Evolutionary conservation across 2,329 filamentous ascomycete species (phyloP).

Genomic region (Apiospora sp.): DNA sequence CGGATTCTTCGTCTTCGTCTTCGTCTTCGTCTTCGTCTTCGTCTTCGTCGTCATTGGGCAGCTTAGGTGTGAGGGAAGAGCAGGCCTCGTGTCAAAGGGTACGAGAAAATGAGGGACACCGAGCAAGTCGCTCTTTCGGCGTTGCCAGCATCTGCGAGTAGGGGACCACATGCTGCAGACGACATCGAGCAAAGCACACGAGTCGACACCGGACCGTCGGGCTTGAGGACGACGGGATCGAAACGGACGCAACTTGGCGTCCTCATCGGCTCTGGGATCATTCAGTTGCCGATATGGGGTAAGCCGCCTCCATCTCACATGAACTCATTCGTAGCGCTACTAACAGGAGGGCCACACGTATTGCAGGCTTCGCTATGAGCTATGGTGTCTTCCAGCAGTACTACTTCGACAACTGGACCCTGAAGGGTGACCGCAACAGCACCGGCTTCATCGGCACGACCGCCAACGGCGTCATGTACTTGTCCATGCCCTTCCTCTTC

Average conservation of each 20-base stretch:
- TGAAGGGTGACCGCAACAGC: neutral
- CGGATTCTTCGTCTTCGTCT: too few species aligned
- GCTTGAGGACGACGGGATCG: neutral
- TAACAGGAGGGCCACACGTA: neutral
- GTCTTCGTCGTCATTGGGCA: neutral
- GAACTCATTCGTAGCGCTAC: neutral
- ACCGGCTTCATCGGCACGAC: constrained; percentile 43
- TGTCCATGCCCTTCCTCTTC: constrained; percentile 44
- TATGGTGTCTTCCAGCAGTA: constrained; percentile 13
- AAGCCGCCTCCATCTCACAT: neutral
- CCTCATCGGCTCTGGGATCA: constrained; percentile 1
- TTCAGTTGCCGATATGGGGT: constrained; percentile 20
- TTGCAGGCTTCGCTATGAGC: neutral
- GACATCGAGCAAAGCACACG: neutral
- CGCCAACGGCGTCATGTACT: constrained; percentile 63
- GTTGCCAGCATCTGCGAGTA: neutral
- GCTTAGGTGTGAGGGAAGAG: neutral
- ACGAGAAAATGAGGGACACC: neutral
- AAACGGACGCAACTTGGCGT: neutral
- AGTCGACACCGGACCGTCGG: neutral
- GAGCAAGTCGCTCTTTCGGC: neutral
- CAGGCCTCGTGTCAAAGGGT: neutral
- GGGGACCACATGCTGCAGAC: neutral
- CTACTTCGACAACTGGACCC: neutral
- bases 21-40: too few species aligned